phyloP scores from a whole-genome alignment of 768 basidiomycete genomes.

The Russula sp. region DNA sequence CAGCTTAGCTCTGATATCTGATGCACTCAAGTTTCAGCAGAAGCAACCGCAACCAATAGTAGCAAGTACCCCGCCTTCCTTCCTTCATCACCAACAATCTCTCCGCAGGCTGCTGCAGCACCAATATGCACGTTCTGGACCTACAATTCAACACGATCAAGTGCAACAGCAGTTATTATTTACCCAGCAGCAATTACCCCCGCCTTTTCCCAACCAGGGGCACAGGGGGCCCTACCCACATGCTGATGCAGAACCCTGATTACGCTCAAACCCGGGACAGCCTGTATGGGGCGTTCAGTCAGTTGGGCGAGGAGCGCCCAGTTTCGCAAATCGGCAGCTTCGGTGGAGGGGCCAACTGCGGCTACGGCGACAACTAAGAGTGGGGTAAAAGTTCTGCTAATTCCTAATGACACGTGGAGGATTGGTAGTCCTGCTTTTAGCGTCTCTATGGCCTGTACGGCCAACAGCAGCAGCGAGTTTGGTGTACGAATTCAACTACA shows the following conservation, averaged over 20 bases:
- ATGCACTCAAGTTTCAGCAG: constrained; percentile 28
- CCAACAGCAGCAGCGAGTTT: constrained; percentile 55
- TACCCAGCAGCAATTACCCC: constrained; percentile 37
- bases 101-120: constrained; percentile 37
- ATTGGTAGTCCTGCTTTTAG: constrained; percentile 33
- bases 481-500: constrained; percentile 63
- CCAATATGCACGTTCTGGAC: constrained; percentile 59
- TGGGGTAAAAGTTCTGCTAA: constrained; percentile 43
- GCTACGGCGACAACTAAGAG: constrained; percentile 54
- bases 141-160: constrained; percentile 62
- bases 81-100: constrained; percentile 34
- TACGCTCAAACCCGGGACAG: constrained; percentile 53
- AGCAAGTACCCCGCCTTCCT: constrained; percentile 23
- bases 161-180: constrained; percentile 35
- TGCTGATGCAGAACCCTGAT: constrained; percentile 57
- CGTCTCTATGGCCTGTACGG: constrained; percentile 67
- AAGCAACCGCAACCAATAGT: constrained; percentile 21
- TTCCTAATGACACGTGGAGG: constrained; percentile 11
- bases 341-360: constrained; percentile 51
- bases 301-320: constrained; percentile 47
- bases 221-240: constrained; percentile 59
- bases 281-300: constrained; percentile 63
- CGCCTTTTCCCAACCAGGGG: constrained; percentile 61
- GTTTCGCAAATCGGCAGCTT: constrained; percentile 49
- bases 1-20: constrained; percentile 30